Base-by-base conservation (phyloP, 2,329 filamentous ascomycete genomes). In the Amylocarpus encephaloides region DNA sequence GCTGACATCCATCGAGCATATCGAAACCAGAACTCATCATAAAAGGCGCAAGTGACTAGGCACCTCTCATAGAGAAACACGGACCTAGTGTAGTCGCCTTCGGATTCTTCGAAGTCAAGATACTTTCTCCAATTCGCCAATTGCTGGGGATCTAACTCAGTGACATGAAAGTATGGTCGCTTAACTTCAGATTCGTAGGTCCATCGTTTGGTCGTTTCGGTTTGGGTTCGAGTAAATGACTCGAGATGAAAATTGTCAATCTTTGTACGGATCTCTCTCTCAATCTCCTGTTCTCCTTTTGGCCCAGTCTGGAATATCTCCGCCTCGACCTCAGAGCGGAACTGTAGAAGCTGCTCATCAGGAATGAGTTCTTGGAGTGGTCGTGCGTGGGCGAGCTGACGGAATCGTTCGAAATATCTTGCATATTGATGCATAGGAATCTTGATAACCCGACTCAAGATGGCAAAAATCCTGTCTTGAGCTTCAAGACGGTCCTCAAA, bases 1-100 rank as follows among this genome's bases (percentile, higher is more conserved):
- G 82, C 82, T 52, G 79, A 77, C 87, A 96, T 95, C 93, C 93
- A 98, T 36, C 92, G 78, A 13, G 86, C 88, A 68, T 95, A 98
- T n/a, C 93, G 86, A 62, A 95, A 82, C 93, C 93, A 98, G 68
- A 97, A 95, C 65, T 97, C 92, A 44, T 97, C 92, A 65, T 98
- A 96, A 59, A 94, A 86, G 13, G 93, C 92, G 63, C 88, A 94
- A 0, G 89, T 92, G 33, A 95, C 88, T 46, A 98, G 71, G 62
- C 91, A 97, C 46, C 93, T 84, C 72, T 98, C 93, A 66, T 98
- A 97, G 30, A 98, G 72, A 64, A 93, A 93, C 5, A 86, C 79
- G 41, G 78, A 85, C 52, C 93, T 81, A 12, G 75, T 70, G 58
- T 83, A 88, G 57, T 91, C 82, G 46, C 87, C 89, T 67, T 95